These are phyloP conservation scores for Candida krabiensis DNA, from an alignment of 805 yeast genomes.

Conservation along the genomic window DNA sequence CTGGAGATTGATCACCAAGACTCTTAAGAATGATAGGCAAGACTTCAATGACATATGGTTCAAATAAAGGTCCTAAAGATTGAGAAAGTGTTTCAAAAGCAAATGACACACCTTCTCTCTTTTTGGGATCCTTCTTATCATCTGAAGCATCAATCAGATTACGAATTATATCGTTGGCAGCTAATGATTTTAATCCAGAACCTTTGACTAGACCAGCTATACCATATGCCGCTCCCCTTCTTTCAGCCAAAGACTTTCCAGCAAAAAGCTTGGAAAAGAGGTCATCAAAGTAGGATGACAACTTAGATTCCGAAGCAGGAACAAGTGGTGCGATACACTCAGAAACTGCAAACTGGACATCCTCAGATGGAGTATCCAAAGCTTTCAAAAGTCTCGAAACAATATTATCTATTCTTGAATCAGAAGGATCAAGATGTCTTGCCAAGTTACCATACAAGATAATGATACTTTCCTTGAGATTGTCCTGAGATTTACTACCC, in stretches of 20 bases:
- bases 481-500: slow-evolving; percentile 52
- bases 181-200: slow-evolving; percentile 74
- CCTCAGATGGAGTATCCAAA: slow-evolving; percentile 83
- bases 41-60: slow-evolving; percentile 90
- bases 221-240: slow-evolving; percentile 96
- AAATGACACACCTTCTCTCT: slow-evolving; percentile 85
- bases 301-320: slow-evolving; percentile 47
- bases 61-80: slow-evolving; percentile 74
- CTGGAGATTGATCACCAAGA: slow-evolving; percentile 81
- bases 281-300: slow-evolving; percentile 54
- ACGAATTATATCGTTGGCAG: slow-evolving; percentile 76
- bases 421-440: slow-evolving; percentile 69
- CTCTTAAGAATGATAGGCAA: slow-evolving; percentile 77
- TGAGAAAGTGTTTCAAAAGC: slow-evolving; percentile 83
- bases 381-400: slow-evolving; percentile 71
- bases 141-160: slow-evolving; percentile 80
- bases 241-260: slow-evolving; percentile 47
- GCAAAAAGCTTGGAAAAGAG: slow-evolving; percentile 61
- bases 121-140: slow-evolving; percentile 70
- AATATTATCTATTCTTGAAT: slow-evolving; percentile 62
- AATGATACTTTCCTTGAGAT: slow-evolving; percentile 74
- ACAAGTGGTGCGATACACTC: slow-evolving; percentile 86
- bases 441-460: slow-evolving; percentile 91
- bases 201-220: slow-evolving; percentile 93
- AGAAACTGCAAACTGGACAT: slow-evolving; percentile 85